A percentile compares a stretch with the other conserved stretches of the same genome.
phyloP scores from a whole-genome alignment of 495 filamentous ascomycete species.

The Tetracladium setigerum region DNA sequence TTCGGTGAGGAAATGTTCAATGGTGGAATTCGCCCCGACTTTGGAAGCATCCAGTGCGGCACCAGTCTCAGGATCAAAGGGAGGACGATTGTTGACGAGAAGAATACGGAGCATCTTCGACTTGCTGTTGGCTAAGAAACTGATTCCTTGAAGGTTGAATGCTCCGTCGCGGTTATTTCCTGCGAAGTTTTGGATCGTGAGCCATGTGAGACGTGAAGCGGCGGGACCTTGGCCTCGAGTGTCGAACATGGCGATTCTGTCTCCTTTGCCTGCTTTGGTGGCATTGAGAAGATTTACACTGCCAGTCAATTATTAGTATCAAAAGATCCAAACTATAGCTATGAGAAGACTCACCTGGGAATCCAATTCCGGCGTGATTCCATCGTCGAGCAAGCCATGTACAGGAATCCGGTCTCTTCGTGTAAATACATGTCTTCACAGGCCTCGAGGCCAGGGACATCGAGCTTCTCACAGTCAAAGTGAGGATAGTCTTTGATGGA shows the following conservation, averaged over 20 bases:
- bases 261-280: conserved; percentile 9
- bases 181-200: conserved; percentile 20
- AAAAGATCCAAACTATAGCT: too few relatives aligned
- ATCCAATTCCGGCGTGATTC: conserved; percentile 19
- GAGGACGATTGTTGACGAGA: conserved; percentile 33
- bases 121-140: conserved; percentile 13
- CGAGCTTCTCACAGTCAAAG: conserved; percentile 24
- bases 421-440: conserved; percentile 37
- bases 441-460: conserved; percentile 27
- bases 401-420: conserved; percentile 25
- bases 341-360: conserved; percentile 15
- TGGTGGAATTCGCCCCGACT: conserved; percentile 31
- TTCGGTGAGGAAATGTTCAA: conserved; percentile 27
- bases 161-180: conserved; percentile 20
- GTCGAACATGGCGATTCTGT: conserved; percentile 28
- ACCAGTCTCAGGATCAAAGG: conserved; percentile 26
- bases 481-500: conserved; percentile 25
- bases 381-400: conserved; percentile 29
- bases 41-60: conserved; percentile 21
- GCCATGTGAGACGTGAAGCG: conserved; percentile 19
- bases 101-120: conserved; percentile 23
- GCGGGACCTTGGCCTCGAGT: conserved; percentile 23
- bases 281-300: conserved; percentile 18
- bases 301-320: too few relatives aligned
- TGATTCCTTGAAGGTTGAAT: conserved; percentile 28